These are phyloP conservation scores for Blastocystis sp. DNA, from an alignment of 352 stramenopile genomes.

Conservation along the genomic window DNA sequence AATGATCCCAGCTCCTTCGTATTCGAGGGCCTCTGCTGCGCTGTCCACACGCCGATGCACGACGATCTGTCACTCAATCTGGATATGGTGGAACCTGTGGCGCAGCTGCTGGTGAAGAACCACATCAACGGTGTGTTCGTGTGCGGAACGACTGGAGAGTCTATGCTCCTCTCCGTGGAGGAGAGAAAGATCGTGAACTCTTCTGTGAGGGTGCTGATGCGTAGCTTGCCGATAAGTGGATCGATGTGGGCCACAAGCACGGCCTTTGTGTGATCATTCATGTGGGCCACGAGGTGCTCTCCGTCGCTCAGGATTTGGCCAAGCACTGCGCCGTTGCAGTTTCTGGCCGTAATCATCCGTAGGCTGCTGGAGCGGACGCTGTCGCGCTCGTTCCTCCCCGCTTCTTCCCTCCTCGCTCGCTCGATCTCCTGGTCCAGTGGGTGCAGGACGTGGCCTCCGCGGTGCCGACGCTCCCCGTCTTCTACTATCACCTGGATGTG, in stretches of 20 bases:
- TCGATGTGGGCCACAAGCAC: conserved; percentile 61
- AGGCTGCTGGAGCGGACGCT: conserved; percentile 81
- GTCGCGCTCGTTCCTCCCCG: conserved; percentile 76
- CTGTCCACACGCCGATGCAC: conserved; percentile 65
- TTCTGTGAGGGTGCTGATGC: neutral
- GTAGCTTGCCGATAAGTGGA: conserved; percentile 68
- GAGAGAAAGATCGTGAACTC: conserved; percentile 53
- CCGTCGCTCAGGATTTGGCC: conserved; percentile 39
- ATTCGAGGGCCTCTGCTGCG: conserved; percentile 64
- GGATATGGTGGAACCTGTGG: conserved; percentile 38
- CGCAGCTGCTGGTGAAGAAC: conserved; percentile 55
- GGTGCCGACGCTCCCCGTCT: conserved; percentile 44
- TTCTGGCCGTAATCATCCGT: conserved; percentile 78
- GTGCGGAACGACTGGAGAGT: conserved; percentile 65
- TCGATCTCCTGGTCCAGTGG: conserved; percentile 65
- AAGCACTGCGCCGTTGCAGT: conserved; percentile 21
- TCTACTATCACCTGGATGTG: conserved; percentile 68
- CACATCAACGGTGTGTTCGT: conserved; percentile 63
- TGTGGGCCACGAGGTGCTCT: conserved; percentile 60
- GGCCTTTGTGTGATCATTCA: conserved; percentile 70
- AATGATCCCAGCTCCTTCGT: conserved; percentile 64
- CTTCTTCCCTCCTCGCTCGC: conserved; percentile 68
- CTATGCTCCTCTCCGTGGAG: conserved; percentile 36
- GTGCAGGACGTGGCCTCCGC: conserved; percentile 43
- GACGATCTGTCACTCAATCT: conserved; percentile 67